A percentile compares a stretch with the other conserved stretches of the same genome.
Evolutionary conservation across 2,329 filamentous ascomycete species (phyloP).

Genomic region (Diaporthe citri): DNA sequence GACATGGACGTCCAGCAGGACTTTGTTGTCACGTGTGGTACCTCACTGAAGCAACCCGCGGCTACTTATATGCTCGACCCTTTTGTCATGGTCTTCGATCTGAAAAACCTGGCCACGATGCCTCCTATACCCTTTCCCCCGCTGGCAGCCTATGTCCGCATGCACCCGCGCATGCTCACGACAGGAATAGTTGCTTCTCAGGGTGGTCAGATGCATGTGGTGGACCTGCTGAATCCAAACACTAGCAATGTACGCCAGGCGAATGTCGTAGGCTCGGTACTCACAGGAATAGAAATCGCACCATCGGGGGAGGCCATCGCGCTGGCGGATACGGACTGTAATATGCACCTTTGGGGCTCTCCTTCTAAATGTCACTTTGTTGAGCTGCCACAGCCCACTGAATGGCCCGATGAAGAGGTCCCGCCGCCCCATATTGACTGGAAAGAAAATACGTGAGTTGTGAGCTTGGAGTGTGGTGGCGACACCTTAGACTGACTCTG

Average conservation of each 20-base stretch:
- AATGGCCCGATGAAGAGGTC: slow-evolving; percentile 78
- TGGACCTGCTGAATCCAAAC: slow-evolving; percentile 94
- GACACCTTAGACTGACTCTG: slow-evolving; percentile 36
- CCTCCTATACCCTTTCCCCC: slow-evolving; percentile 93
- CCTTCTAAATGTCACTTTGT: slow-evolving; percentile 88
- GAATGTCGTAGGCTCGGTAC: slow-evolving; percentile 75
- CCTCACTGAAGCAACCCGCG: slow-evolving; percentile 84
- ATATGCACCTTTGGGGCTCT: slow-evolving; percentile 90
- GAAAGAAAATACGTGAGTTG: slow-evolving; percentile 75
- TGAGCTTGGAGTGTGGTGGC: neutral
- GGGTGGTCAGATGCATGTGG: slow-evolving; percentile 92
- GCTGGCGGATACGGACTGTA: slow-evolving; percentile 82
- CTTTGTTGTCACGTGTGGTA: slow-evolving; percentile 95
- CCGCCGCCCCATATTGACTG: slow-evolving; percentile 74
- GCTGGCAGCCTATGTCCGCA: slow-evolving; percentile 92
- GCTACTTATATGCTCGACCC: slow-evolving; percentile 86
- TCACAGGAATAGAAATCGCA: slow-evolving; percentile 87
- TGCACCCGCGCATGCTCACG: slow-evolving; percentile 96
- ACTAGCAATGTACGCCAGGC: slow-evolving; percentile 87
- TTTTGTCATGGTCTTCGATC: slow-evolving; percentile 93
- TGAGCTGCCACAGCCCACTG: slow-evolving; percentile 81
- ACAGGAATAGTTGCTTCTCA: slow-evolving; percentile 95
- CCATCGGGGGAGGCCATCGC: slow-evolving; percentile 89
- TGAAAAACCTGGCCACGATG: slow-evolving; percentile 89
- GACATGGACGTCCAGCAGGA: slow-evolving; percentile 98